A percentile compares a stretch with the other conserved stretches of the same genome.
Evolutionary conservation across 2,329 filamentous ascomycete species (phyloP).

Genomic region (Aspergillus fijiensis): DNA sequence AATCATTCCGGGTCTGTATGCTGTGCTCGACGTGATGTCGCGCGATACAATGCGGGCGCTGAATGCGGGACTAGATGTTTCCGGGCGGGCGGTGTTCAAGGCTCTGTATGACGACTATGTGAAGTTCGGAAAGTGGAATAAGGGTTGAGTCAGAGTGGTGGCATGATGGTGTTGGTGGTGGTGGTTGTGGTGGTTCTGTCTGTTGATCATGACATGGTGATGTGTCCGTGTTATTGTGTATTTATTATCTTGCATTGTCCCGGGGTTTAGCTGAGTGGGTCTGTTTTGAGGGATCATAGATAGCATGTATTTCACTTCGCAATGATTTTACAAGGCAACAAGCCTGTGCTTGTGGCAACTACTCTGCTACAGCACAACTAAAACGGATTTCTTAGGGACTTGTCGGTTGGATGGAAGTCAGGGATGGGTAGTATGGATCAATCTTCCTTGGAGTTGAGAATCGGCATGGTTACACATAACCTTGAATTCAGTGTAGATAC

Average conservation of each 20-base stretch:
- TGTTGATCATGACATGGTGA: not conserved
- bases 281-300: not conserved
- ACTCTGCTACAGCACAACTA: no score
- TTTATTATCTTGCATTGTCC: not conserved
- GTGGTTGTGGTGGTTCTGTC: not conserved
- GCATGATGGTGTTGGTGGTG: not conserved
- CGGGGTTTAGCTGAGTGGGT: not conserved
- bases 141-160: conserved; percentile 31
- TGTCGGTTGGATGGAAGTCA: no score
- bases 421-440: no score
- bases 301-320: not conserved
- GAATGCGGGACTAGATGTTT: conserved; percentile 53
- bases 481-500: no score
- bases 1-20: conserved; percentile 53
- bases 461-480: no score
- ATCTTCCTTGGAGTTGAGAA: no score
- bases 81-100: conserved; percentile 54
- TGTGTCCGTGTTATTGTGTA: not conserved
- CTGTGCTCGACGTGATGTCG: conserved; percentile 54
- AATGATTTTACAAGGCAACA: not conserved
- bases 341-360: not conserved
- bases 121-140: conserved; percentile 49
- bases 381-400: no score
- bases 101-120: conserved; percentile 54
- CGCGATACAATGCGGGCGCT: conserved; percentile 51